These are phyloP conservation scores for Lasiodiplodia hormozganensis DNA, from an alignment of 2,329 filamentous ascomycete genomes.

Conservation along the genomic window DNA sequence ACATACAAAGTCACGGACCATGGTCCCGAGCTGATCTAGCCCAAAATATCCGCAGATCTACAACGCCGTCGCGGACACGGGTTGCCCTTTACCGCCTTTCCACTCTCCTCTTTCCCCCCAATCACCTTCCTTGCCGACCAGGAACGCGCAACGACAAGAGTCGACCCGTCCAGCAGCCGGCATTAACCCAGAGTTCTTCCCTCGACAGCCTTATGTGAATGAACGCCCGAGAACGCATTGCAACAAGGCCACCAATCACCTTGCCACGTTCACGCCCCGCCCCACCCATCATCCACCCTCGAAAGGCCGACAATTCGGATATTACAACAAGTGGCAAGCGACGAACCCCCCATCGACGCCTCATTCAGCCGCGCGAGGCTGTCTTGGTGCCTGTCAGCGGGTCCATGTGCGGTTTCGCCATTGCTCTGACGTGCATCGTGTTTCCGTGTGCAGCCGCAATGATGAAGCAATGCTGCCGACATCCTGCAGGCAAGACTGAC, in stretches of 20 bases:
- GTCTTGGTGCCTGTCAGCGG: neutral
- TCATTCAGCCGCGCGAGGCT: neutral
- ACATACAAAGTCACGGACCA: neutral
- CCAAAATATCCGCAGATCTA: neutral
- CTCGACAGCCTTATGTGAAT: neutral
- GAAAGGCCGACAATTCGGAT: neutral
- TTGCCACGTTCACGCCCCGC: neutral
- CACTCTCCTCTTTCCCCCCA: conserved; percentile 1
- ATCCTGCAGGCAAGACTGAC: neutral
- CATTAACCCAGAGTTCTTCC: neutral
- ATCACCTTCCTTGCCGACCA: neutral
- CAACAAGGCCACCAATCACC: neutral
- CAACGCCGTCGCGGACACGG: neutral
- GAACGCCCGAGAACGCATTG: neutral
- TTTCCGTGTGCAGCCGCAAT: neutral
- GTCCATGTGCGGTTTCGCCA: neutral
- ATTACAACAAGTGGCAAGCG: neutral
- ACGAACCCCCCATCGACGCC: neutral
- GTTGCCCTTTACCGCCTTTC: conserved; percentile 1
- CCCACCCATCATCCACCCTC: neutral
- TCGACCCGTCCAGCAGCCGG: neutral
- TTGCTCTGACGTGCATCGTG: neutral
- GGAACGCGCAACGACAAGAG: neutral
- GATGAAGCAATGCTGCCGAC: neutral
- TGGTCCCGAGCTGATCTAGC: neutral